Conservation (phyloP, 495 filamentous ascomycete genomes). For the Tuber borchii region DNA sequence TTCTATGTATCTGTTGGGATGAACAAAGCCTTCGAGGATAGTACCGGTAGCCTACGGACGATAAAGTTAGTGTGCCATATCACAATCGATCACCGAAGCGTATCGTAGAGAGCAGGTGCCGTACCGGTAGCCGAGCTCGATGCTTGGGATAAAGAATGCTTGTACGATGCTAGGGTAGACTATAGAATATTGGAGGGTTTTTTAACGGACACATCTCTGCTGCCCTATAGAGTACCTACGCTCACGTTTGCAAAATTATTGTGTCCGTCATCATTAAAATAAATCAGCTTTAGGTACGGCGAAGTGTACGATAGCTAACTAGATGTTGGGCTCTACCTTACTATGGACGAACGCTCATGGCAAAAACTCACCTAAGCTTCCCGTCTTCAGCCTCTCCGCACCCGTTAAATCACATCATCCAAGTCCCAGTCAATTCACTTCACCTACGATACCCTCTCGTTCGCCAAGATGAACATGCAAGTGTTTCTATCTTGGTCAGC, state of each 20-base stretch:
- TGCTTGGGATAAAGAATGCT: not conserved
- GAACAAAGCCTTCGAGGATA: not conserved
- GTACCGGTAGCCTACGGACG: not conserved
- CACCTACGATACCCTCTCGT: not conserved
- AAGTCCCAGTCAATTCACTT: not conserved
- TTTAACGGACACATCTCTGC: not conserved
- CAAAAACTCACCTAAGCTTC: not conserved
- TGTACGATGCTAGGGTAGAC: not conserved
- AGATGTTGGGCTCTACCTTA: not conserved
- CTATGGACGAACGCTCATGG: not conserved
- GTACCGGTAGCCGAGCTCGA: not conserved
- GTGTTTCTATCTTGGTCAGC: slow-evolving; percentile 36
- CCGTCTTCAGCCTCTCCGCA: not conserved
- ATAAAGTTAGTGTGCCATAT: not conserved
- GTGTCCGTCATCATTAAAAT: not conserved
- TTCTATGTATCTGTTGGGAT: not conserved
- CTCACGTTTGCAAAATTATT: not conserved
- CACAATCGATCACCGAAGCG: not conserved
- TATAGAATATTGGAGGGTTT: not conserved
- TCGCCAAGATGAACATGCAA: slow-evolving; percentile 15
- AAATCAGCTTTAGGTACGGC: not conserved
- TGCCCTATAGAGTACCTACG: not conserved
- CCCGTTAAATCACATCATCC: not conserved
- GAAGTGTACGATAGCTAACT: not conserved
- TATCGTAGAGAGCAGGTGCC: not conserved